A percentile compares a stretch with the other conserved stretches of the same genome.
Conservation (phyloP, 352 stramenopile species). For the Globisporangium sylvaticum region DNA sequence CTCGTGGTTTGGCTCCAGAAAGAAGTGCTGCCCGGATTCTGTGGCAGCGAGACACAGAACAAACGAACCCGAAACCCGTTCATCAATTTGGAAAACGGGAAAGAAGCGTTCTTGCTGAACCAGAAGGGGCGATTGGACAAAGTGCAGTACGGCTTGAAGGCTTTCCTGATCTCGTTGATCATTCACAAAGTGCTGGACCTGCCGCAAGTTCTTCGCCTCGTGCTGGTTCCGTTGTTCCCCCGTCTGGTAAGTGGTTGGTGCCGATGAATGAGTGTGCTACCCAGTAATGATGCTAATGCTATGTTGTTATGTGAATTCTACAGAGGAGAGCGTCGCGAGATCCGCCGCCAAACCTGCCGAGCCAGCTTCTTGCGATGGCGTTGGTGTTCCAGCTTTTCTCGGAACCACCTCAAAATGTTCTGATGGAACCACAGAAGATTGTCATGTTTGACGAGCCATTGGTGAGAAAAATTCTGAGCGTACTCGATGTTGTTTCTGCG, state of each 20-base stretch:
- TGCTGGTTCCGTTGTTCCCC: slow-evolving; percentile 79
- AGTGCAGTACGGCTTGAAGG: slow-evolving; percentile 83
- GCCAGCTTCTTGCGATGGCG: slow-evolving; percentile 78
- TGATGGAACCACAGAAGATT: slow-evolving; percentile 72
- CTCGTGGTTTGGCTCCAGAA: slow-evolving; percentile 85
- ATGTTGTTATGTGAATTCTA: slow-evolving; percentile 3
- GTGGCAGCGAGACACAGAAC: slow-evolving; percentile 60
- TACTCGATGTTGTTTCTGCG: background rate
- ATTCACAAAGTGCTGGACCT: slow-evolving; percentile 86
- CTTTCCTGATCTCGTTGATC: slow-evolving; percentile 76
- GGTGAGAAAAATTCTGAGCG: slow-evolving; percentile 31
- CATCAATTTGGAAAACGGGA: slow-evolving; percentile 73
- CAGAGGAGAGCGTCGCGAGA: slow-evolving; percentile 66
- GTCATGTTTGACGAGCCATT: slow-evolving; percentile 87
- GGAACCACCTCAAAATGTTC: slow-evolving; percentile 74
- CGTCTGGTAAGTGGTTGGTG: slow-evolving; percentile 36
- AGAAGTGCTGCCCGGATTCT: slow-evolving; percentile 79
- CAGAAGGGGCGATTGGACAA: slow-evolving; percentile 81
- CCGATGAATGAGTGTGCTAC: too few species aligned
- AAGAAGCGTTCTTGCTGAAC: slow-evolving; percentile 79
- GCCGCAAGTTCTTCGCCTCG: slow-evolving; percentile 76
- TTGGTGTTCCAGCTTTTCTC: slow-evolving; percentile 84
- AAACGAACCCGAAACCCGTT: slow-evolving; percentile 83
- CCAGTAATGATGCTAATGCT: background rate
- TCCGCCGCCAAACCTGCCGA: slow-evolving; percentile 70